Base-by-base conservation (phyloP, 2,329 filamentous ascomycete species). In the Nannizzia gypsea region DNA sequence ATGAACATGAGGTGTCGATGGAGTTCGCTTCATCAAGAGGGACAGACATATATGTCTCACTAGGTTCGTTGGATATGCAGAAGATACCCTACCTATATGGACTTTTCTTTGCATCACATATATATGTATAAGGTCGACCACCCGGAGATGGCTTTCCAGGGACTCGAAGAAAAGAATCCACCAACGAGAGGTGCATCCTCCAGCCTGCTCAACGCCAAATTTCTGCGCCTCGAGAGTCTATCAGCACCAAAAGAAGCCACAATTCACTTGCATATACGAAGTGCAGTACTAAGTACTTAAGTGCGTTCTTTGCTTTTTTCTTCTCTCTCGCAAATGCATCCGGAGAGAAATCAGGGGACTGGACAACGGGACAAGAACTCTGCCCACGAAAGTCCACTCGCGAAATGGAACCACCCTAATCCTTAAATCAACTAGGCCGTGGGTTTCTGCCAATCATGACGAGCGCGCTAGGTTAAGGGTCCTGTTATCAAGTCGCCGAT, bases 401-500 rank as follows among this genome's bases (percentile, higher is more conserved):
- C 44, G 44, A 50, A 50, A 50, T 50, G 44, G 44, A 50, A 50
- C 44, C 44, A n/a, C 20, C 44, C 44, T 50, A 50, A 50, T 50
- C 44, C 44, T 50, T 50, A 50, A 50, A 50, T 50, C 44, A 13
- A 50, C 22, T 50, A 50, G 44, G 20, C 11, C 20, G 6, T 24
- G 22, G 4, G 11, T 26, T 8, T n/a, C 5, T 50, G 44, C 20
- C 44, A 50, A 50, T 50, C 20, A 50, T 26, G 11, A 15, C 11
- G 9, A 24, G 9, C 8, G 3, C 6, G 20, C 5, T 22, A 15
- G 24, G 44, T 5, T 50, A 15, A 26, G 22, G 44, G 44, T 28
- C 42, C 11, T 46, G 2, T 28, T 24, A 1, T 13, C 20, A 20
- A 46, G n/a, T 46, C 6, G 6, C n/a, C 20, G 42, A 24, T 24